Evolutionary conservation across 1,284 basidiomycete genomes (phyloP), one percentile per base, ranked within the genome.

Genomic region (Chondrostereum purpureum): DNA sequence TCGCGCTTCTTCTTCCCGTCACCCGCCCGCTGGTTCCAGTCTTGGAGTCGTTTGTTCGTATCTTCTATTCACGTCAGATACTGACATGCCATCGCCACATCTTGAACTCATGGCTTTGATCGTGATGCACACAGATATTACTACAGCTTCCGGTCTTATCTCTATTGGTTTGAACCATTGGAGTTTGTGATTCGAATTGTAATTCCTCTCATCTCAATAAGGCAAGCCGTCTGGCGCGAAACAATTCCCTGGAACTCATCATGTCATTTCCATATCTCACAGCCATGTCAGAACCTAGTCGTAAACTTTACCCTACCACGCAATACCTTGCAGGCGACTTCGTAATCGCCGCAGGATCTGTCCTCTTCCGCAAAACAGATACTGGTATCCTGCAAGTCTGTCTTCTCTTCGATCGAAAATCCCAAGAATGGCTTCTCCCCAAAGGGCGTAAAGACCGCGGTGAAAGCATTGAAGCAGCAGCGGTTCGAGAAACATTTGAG

Each of bases 381-480:
- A 45, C 57, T 19, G n/a, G 18, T 10, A 39, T 44, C 20, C 43
- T 49, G 14, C 48, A 49, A 44, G 47, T 63, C 37, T 66, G 63
- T 48, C 55, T 62, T 41, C 40, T 62, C 24, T 64, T 62, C 52
- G 58, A 61, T 33, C 63, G 53, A 39, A 60, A 42, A 49, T 65
- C 50, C 27, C 47, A 69, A 34, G 57, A 69, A 45, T 77, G 71
- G 67, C 53, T 77, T 4, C 69, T 81, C 11, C 75, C 78, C 18
- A 81, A 80, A 45, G 79, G 78, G 6, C 67, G 76, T 20, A 80
- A 82, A 53, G 78, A 80, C 53, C 58, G 63, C 37, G 72, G 71
- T 6, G 79, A 81, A 55, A 63, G 63, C 6, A 58, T 77, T 6
- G 65, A 70, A 37, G 53, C 53, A 2, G 65, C 77, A 0, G 77